phyloP scores from a whole-genome alignment of 148 eudicot species.

The Amaranthus cruentus region DNA sequence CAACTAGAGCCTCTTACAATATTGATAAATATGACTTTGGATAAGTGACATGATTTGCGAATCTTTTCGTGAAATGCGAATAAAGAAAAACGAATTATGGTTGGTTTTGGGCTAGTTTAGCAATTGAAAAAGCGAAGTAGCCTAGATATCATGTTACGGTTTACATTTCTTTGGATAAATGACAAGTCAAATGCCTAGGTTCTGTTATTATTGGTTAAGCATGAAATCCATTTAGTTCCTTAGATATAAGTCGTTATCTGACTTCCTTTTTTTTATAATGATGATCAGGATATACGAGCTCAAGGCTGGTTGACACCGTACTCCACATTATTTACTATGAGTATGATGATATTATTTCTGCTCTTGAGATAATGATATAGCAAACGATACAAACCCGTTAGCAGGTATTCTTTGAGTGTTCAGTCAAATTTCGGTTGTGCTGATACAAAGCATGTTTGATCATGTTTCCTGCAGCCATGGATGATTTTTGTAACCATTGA shows the following conservation, averaged over 20 bases:
- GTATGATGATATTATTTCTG: conserved; percentile 23
- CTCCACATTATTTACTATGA: conserved; percentile 8
- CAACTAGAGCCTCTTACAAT: background rate
- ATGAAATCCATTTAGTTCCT: too few species aligned
- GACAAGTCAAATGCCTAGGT: too few species aligned
- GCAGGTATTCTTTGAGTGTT: conserved; percentile 11
- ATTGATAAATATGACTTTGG: background rate
- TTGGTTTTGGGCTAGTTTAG: too few species aligned
- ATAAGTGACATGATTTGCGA: background rate
- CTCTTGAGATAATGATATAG: conserved; percentile 29
- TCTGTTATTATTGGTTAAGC: too few species aligned
- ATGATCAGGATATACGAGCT: conserved; percentile 19
- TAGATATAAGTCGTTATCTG: background rate
- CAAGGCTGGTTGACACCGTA: conserved; percentile 20
- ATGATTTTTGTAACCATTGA: conserved; percentile 22
- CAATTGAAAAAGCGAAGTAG: background rate
- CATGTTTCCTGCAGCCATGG: conserved; percentile 9
- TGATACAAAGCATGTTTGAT: conserved; percentile 16
- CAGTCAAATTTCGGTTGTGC: conserved; percentile 12
- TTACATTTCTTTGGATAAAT: too few species aligned
- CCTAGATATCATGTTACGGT: background rate
- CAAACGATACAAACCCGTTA: background rate
- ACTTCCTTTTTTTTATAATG: background rate
- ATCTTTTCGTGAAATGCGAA: background rate
- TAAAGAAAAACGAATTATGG: too few species aligned